These are phyloP conservation scores for Poteriospumella lacustris DNA, from an alignment of 108 stramenopile species.

Conservation along the genomic window DNA sequence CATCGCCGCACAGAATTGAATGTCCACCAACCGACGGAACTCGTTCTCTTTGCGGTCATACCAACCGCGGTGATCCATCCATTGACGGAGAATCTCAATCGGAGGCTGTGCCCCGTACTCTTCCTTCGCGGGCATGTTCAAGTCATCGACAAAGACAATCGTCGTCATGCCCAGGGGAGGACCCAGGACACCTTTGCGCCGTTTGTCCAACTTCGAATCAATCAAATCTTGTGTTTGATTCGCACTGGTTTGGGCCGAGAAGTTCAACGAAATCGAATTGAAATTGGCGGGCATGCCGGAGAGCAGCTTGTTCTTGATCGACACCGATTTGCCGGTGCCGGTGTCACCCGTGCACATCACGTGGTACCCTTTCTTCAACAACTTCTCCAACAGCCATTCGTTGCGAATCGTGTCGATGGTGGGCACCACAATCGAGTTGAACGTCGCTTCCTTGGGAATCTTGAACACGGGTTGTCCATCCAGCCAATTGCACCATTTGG, in stretches of 20 bases:
- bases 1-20: slow-evolving; percentile 61
- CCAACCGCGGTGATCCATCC: slow-evolving; percentile 66
- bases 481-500: slow-evolving; percentile 50
- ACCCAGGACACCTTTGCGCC: slow-evolving; percentile 61
- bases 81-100: slow-evolving; percentile 63
- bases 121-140: slow-evolving; percentile 72
- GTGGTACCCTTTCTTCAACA: slow-evolving; percentile 50
- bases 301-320: slow-evolving; percentile 52
- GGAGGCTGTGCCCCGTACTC: slow-evolving; percentile 68
- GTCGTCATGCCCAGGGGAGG: slow-evolving; percentile 55
- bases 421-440: slow-evolving; percentile 57
- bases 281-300: slow-evolving; percentile 41
- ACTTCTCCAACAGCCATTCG: slow-evolving; percentile 51
- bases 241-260: slow-evolving; percentile 61
- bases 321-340: slow-evolving; percentile 59
- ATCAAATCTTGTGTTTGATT: slow-evolving; percentile 66
- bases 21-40: slow-evolving; percentile 57
- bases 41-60: slow-evolving; percentile 62
- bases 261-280: slow-evolving; percentile 56
- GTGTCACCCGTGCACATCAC: slow-evolving; percentile 60
- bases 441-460: slow-evolving; percentile 50
- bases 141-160: slow-evolving; percentile 63
- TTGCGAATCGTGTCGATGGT: slow-evolving; percentile 61
- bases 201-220: slow-evolving; percentile 61
- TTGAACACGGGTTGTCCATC: slow-evolving; percentile 42